Percentiles rank a stretch among this genome's conserved stretches.
Evolutionary conservation across 2,329 filamentous ascomycete species (phyloP).

Genomic region (Zymoseptoria passerinii): DNA sequence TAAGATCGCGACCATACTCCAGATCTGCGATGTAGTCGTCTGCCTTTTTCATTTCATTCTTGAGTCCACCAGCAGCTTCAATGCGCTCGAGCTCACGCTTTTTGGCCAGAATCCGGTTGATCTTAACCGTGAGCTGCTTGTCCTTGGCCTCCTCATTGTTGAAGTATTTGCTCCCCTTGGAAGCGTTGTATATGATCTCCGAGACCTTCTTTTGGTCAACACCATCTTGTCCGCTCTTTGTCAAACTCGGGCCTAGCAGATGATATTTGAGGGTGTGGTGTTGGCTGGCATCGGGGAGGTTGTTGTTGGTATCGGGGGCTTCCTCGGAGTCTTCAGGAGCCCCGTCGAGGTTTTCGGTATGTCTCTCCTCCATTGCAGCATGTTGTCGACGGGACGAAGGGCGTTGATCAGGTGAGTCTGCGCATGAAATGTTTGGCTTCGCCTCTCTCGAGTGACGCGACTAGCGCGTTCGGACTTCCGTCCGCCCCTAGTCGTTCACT

Average conservation of each 20-base stretch:
- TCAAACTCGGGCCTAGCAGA: constrained; percentile 79
- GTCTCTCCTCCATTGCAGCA: neutral
- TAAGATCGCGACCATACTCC: constrained; percentile 69
- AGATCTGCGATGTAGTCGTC: constrained; percentile 75
- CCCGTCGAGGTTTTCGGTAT: neutral
- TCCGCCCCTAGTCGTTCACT: neutral
- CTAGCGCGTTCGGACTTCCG: neutral
- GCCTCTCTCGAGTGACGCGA: neutral
- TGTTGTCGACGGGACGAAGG: neutral
- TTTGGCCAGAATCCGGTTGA: constrained; percentile 65
- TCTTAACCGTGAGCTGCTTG: constrained; percentile 74
- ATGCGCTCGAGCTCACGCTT: constrained; percentile 67
- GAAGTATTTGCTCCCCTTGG: constrained; percentile 94
- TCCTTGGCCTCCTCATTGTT: constrained; percentile 80
- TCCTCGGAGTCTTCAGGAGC: neutral
- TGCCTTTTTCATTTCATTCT: constrained; percentile 62
- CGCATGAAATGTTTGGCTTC: neutral
- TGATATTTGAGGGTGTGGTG: constrained; percentile 76
- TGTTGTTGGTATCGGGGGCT: neutral
- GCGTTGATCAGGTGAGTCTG: too few relatives aligned
- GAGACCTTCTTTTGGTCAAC: constrained; percentile 95
- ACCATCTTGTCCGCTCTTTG: constrained; percentile 84
- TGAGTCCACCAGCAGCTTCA: constrained; percentile 50
- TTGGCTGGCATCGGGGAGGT: constrained; percentile 23
- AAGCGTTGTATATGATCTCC: constrained; percentile 93